phyloP scores from a whole-genome alignment of 1,139 yeast species.

The Pichia cactophila region DNA sequence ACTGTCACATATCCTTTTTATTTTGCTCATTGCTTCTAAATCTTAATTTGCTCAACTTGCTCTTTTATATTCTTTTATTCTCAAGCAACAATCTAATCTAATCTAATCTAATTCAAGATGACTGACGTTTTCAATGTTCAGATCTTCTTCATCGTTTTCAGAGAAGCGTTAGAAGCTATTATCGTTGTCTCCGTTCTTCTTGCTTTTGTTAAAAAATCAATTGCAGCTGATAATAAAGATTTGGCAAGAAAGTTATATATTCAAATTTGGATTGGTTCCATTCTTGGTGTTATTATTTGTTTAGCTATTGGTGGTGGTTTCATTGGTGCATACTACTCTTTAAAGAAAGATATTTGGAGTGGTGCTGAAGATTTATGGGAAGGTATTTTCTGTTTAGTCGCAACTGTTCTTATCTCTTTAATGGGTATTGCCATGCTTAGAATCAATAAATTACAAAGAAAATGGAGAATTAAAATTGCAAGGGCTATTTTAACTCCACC shows the following conservation, averaged over 20 bases:
- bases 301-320: conserved; percentile 75
- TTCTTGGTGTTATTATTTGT: conserved; percentile 65
- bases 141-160: conserved; percentile 75
- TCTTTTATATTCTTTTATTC: neutral
- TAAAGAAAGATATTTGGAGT: conserved; percentile 80
- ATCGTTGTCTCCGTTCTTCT: conserved; percentile 82
- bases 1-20: neutral
- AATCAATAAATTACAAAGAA: conserved; percentile 82
- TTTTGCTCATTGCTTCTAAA: neutral
- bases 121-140: conserved; percentile 44
- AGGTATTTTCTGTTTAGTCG: conserved; percentile 78
- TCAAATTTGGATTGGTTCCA: conserved; percentile 80
- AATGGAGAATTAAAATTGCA: conserved; percentile 88
- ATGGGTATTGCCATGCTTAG: conserved; percentile 94
- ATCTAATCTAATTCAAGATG: conserved; percentile 6
- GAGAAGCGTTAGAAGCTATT: conserved; percentile 88
- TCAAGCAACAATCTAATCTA: neutral
- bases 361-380: conserved; percentile 89
- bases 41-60: neutral
- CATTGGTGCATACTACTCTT: conserved; percentile 73
- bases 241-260: conserved; percentile 50
- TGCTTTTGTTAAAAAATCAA: conserved; percentile 83
- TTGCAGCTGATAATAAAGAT: conserved; percentile 34
- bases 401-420: conserved; percentile 70
- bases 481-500: conserved; percentile 40